A percentile compares a stretch with the other conserved stretches of the same genome.
These are phyloP conservation scores for Solanum virginianum DNA, from an alignment of 257 asterid genomes.

Conservation along the genomic window DNA sequence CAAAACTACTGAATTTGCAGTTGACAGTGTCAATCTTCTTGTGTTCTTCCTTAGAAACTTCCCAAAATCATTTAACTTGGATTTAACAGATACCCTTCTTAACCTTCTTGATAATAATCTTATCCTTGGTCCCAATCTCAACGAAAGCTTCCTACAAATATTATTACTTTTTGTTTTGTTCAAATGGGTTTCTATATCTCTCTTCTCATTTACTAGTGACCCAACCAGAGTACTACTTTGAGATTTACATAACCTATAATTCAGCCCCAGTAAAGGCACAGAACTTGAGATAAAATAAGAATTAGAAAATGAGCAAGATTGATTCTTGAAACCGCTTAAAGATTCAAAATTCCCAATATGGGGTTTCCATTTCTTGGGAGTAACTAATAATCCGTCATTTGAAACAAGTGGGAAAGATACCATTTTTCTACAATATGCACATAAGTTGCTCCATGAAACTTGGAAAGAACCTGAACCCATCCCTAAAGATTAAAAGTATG, in stretches of 20 bases:
- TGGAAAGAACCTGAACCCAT: too few species aligned
- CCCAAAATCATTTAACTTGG: slow-evolving; percentile 33
- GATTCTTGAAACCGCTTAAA: neutral
- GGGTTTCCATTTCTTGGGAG: slow-evolving; percentile 18
- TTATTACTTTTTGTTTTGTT: slow-evolving; percentile 25
- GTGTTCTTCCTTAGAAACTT: slow-evolving; percentile 53
- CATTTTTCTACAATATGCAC: too few species aligned
- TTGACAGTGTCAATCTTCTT: slow-evolving; percentile 45
- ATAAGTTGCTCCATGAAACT: too few species aligned
- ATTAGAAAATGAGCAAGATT: neutral
- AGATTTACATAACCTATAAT: slow-evolving; percentile 15
- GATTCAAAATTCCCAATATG: neutral
- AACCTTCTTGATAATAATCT: slow-evolving; percentile 39
- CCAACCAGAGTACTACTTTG: slow-evolving; percentile 29
- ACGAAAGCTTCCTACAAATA: slow-evolving; percentile 30
- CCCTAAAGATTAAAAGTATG: too few species aligned
- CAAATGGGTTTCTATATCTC: slow-evolving; percentile 23
- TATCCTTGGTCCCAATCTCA: slow-evolving; percentile 59
- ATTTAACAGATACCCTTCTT: slow-evolving; percentile 38
- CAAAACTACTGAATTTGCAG: slow-evolving; percentile 45
- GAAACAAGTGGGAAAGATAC: too few species aligned
- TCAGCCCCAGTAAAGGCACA: slow-evolving; percentile 29
- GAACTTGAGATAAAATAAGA: slow-evolving; percentile 12
- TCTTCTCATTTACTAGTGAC: slow-evolving; percentile 26
- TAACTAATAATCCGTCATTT: slow-evolving; percentile 28